Evolutionary conservation across 768 basidiomycete species (phyloP).

Genomic region (Boletellus emodensis): DNA sequence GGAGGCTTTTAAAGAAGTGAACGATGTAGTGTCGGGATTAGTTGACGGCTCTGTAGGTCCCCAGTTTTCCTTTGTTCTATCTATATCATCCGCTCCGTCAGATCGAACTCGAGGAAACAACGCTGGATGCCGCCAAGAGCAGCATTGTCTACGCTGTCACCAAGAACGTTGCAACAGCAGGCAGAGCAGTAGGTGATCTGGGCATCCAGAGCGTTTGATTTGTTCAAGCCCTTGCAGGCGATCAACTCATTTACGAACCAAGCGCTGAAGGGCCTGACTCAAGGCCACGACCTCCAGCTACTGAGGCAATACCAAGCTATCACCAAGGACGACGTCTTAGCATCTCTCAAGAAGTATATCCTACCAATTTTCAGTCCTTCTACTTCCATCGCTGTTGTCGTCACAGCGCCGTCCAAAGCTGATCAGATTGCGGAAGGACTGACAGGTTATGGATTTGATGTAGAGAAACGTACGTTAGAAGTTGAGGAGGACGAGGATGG

Average conservation of each 20-base stretch:
- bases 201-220: not conserved
- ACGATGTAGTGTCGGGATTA: constrained; percentile 71
- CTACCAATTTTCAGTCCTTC: constrained; percentile 78
- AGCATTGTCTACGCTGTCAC: constrained; percentile 84
- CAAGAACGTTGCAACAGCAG: constrained; percentile 75
- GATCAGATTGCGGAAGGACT: constrained; percentile 67
- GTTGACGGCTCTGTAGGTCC: constrained; percentile 73
- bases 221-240: constrained; percentile 46
- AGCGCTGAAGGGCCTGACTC: constrained; percentile 79
- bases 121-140: constrained; percentile 88
- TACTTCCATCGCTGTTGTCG: constrained; percentile 74
- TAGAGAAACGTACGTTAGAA: constrained; percentile 68
- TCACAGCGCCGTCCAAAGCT: constrained; percentile 78
- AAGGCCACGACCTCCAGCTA: constrained; percentile 70
- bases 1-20: constrained; percentile 77
- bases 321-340: constrained; percentile 72
- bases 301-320: constrained; percentile 77
- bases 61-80: constrained; percentile 32
- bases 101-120: constrained; percentile 77
- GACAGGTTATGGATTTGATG: constrained; percentile 65
- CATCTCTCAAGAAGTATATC: constrained; percentile 67
- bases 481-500: constrained; percentile 51
- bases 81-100: constrained; percentile 27
- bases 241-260: constrained; percentile 84
- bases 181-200: constrained; percentile 66